These are phyloP conservation scores for Berberis vulgaris DNA, from an alignment of 164 flowering plant species.

Conservation along the genomic window DNA sequence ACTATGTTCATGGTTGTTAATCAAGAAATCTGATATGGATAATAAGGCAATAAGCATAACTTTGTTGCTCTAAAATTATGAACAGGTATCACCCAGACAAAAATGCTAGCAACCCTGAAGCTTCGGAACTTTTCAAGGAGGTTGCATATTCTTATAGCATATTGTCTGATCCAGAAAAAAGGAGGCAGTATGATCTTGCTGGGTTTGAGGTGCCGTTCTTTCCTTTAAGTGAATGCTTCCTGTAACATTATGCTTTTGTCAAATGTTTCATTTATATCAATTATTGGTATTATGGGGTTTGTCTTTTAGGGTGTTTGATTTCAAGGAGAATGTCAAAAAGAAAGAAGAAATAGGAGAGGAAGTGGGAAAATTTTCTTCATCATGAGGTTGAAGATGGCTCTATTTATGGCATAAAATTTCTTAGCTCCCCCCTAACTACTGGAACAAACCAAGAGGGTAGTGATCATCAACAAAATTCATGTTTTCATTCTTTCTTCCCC, in stretches of 20 bases:
- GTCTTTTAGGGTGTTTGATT: too few species aligned
- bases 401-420: too few species aligned
- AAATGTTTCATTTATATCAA: not conserved
- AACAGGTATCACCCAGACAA: conserved; percentile 42
- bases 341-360: too few species aligned
- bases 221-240: not conserved
- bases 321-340: too few species aligned
- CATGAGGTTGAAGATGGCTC: too few species aligned
- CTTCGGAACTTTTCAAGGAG: conserved; percentile 68
- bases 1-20: not conserved
- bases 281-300: not conserved
- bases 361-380: too few species aligned
- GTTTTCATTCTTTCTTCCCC: too few species aligned
- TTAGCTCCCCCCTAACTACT: too few species aligned
- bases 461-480: too few species aligned
- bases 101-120: conserved; percentile 63
- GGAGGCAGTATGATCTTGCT: conserved; percentile 26
- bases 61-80: conserved; percentile 2
- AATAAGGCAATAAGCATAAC: not conserved
- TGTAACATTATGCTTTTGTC: not conserved
- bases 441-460: too few species aligned
- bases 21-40: not conserved
- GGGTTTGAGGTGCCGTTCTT: conserved; percentile 24
- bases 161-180: conserved; percentile 61
- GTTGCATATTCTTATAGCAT: conserved; percentile 70